A percentile compares a stretch with the other conserved stretches of the same genome.
phyloP scores from a whole-genome alignment of 768 basidiomycete species.

The Coprinopsis cinerea region DNA sequence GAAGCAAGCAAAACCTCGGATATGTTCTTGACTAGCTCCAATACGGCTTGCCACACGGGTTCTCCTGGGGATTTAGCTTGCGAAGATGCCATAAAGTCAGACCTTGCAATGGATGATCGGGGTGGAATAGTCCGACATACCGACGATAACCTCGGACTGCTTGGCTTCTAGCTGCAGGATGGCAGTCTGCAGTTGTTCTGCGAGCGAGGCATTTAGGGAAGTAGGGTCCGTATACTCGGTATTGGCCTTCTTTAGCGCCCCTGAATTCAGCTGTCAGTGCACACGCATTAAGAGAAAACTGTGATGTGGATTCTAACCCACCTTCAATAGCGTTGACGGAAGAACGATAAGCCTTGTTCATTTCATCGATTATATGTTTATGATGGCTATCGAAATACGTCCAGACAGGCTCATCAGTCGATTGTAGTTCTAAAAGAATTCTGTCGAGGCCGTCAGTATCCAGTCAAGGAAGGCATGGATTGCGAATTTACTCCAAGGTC shows the following conservation, averaged over 20 bases:
- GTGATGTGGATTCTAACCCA: conserved; percentile 20
- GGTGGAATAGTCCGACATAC: conserved; percentile 31
- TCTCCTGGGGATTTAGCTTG: conserved; percentile 66
- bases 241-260: conserved; percentile 36
- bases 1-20: conserved; percentile 81
- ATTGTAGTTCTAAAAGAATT: conserved; percentile 81
- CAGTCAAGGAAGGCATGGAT: not conserved
- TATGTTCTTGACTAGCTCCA: conserved; percentile 76
- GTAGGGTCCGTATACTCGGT: conserved; percentile 31
- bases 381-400: conserved; percentile 94
- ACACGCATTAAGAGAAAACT: conserved; percentile 8
- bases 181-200: conserved; percentile 55
- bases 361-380: conserved; percentile 72
- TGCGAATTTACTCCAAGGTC: conserved; percentile 76
- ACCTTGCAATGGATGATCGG: not conserved
- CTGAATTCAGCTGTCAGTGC: conserved; percentile 28
- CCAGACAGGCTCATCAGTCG: conserved; percentile 90
- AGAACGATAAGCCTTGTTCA: conserved; percentile 56
- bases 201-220: conserved; percentile 36
- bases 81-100: conserved; percentile 5
- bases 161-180: conserved; percentile 57
- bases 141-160: conserved; percentile 53
- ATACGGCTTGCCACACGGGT: conserved; percentile 76
- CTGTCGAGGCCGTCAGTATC: conserved; percentile 32
- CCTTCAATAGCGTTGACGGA: conserved; percentile 51